Conservation (phyloP, 768 basidiomycete genomes). For the Mycena polygramma region DNA sequence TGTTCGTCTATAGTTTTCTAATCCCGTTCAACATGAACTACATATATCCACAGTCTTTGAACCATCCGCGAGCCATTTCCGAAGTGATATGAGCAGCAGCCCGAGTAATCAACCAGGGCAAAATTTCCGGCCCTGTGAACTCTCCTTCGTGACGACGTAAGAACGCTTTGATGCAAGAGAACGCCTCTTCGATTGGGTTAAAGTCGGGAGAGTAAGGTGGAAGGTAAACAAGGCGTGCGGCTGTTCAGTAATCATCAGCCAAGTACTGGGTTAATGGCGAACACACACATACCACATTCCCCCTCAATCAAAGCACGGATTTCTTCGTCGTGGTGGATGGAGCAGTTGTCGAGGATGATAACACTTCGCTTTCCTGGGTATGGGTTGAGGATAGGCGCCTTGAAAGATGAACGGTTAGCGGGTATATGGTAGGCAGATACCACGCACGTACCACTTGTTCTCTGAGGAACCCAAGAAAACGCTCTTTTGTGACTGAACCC, state of each 20-base stretch:
- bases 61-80: conserved; percentile 36
- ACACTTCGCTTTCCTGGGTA: conserved; percentile 52
- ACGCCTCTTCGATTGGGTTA: conserved; percentile 52
- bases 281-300: conserved; percentile 39
- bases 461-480: conserved; percentile 47
- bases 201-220: conserved; percentile 52
- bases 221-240: conserved; percentile 38
- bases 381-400: conserved; percentile 45
- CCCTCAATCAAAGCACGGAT: conserved; percentile 46
- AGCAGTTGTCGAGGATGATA: conserved; percentile 56
- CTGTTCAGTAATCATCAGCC: neutral
- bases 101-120: conserved; percentile 38
- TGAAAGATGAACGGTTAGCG: neutral
- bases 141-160: conserved; percentile 23
- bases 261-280: neutral
- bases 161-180: conserved; percentile 47
- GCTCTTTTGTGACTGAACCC: conserved; percentile 50
- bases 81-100: conserved; percentile 25
- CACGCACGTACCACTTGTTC: conserved; percentile 46
- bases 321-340: conserved; percentile 54
- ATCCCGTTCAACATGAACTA: conserved; percentile 1
- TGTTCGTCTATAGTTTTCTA: conserved; percentile 19
- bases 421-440: neutral
- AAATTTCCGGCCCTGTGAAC: conserved; percentile 16
- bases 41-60: conserved; percentile 36